phyloP scores from a whole-genome alignment of 345 rosid genomes.

The Gossypium arboreum region DNA sequence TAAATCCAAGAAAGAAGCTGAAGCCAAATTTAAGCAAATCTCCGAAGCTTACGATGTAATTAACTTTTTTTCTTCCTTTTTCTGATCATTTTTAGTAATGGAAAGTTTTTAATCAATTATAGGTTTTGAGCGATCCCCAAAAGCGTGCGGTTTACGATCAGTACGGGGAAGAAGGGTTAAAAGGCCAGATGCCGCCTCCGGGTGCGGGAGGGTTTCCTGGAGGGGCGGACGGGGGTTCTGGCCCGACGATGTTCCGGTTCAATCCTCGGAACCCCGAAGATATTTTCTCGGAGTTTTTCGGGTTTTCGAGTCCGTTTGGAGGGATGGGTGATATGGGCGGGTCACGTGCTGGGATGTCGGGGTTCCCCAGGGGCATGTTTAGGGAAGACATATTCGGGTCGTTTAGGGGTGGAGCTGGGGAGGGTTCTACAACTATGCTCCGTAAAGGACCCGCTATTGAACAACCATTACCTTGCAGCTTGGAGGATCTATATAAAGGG shows the following conservation, averaged over 20 bases:
- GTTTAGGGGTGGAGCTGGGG: slow-evolving; percentile 36
- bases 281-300: slow-evolving; percentile 61
- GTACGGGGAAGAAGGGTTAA: slow-evolving; percentile 67
- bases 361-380: slow-evolving; percentile 45
- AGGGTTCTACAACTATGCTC: slow-evolving; percentile 38
- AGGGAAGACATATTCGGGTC: slow-evolving; percentile 45
- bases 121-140: slow-evolving; percentile 70
- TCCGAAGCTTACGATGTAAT: slow-evolving; percentile 72
- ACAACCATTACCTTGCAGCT: slow-evolving; percentile 71
- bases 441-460: slow-evolving; percentile 75
- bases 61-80: not conserved
- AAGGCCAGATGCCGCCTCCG: slow-evolving; percentile 62
- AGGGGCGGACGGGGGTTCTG: slow-evolving; percentile 19
- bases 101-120: not conserved
- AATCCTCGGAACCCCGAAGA: slow-evolving; percentile 63
- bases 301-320: slow-evolving; percentile 51
- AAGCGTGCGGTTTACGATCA: slow-evolving; percentile 63
- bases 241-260: slow-evolving; percentile 43
- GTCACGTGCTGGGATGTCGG: slow-evolving; percentile 38
- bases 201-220: slow-evolving; percentile 40
- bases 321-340: slow-evolving; percentile 53
- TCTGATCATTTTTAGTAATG: not conserved
- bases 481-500: slow-evolving; percentile 86
- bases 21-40: slow-evolving; percentile 75
- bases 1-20: slow-evolving; percentile 59